phyloP scores from a whole-genome alignment of 129 eudicot species.

The Centrapalus pauciflorus region DNA sequence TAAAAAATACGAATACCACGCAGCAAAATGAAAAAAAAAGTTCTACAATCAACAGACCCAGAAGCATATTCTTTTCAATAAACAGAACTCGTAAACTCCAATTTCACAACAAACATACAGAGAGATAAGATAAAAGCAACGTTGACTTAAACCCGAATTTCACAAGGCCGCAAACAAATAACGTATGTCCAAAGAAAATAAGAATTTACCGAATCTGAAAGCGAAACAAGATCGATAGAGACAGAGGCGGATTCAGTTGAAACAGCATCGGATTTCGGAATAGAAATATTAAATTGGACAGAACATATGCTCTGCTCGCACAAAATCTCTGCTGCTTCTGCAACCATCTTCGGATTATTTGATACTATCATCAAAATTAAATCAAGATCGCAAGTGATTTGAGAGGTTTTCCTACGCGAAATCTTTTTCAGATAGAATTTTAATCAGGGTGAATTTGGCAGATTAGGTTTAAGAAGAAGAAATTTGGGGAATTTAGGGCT shows the following conservation, averaged over 20 bases:
- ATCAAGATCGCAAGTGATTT: background rate
- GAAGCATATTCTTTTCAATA: background rate
- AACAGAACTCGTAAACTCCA: background rate
- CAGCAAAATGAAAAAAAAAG: too few species aligned
- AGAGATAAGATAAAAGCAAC: background rate
- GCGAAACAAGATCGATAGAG: conserved; percentile 25
- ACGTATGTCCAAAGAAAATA: background rate
- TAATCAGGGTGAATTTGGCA: too few species aligned
- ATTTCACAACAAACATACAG: background rate
- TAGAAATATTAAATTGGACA: conserved; percentile 35
- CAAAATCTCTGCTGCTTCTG: conserved; percentile 57
- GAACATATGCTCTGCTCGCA: conserved; percentile 41
- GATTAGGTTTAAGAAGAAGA: too few species aligned
- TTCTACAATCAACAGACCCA: too few species aligned
- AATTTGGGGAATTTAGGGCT: too few species aligned
- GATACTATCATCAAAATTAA: conserved; percentile 15
- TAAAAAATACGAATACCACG: too few species aligned
- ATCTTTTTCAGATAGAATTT: background rate
- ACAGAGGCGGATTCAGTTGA: conserved; percentile 20
- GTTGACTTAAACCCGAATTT: background rate
- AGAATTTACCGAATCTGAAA: conserved; percentile 50
- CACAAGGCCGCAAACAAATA: background rate
- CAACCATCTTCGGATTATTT: conserved; percentile 32
- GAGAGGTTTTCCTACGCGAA: background rate
- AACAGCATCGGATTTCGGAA: conserved; percentile 26